These are phyloP conservation scores for Kingdonia uniflora DNA, from an alignment of 164 flowering plant species.

Conservation along the genomic window DNA sequence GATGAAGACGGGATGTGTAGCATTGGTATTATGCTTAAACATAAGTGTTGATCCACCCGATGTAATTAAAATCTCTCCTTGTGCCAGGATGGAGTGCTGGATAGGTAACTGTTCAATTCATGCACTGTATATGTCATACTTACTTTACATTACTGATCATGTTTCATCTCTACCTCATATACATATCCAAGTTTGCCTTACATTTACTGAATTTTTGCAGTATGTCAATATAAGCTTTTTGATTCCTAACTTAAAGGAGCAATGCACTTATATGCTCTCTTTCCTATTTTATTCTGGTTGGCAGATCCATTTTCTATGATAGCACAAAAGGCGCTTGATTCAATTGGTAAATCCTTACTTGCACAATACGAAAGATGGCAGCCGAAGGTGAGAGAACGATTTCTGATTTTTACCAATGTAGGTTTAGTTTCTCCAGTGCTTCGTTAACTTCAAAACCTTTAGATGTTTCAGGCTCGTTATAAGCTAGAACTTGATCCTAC, in stretches of 20 bases:
- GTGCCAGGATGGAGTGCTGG: constrained; percentile 99
- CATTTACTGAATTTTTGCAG: too few relatives aligned
- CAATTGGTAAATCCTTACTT: constrained; percentile 68
- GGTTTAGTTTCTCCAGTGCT: constrained; percentile 5
- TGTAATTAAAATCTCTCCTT: constrained; percentile 96
- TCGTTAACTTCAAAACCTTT: neutral
- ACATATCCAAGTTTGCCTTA: too few relatives aligned
- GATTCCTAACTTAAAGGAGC: too few relatives aligned
- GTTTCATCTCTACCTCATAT: too few relatives aligned
- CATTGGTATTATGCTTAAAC: constrained; percentile 90
- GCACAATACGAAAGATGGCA: constrained; percentile 96
- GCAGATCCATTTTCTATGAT: constrained; percentile 95
- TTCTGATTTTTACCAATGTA: neutral
- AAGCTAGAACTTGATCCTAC: constrained; percentile 88
- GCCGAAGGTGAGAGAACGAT: constrained; percentile 52
- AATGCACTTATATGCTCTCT: constrained; percentile 1
- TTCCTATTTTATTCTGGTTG: neutral
- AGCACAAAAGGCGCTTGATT: constrained; percentile 83
- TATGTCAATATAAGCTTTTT: too few relatives aligned
- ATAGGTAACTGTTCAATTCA: constrained; percentile 61
- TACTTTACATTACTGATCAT: too few relatives aligned
- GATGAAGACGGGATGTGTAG: constrained; percentile 98
- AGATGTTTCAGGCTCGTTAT: constrained; percentile 59
- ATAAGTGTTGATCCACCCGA: constrained; percentile 98
- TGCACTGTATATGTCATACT: too few relatives aligned